These are phyloP conservation scores for Malassezia pachydermatis DNA, from an alignment of 1,284 basidiomycete species.

Conservation along the genomic window DNA sequence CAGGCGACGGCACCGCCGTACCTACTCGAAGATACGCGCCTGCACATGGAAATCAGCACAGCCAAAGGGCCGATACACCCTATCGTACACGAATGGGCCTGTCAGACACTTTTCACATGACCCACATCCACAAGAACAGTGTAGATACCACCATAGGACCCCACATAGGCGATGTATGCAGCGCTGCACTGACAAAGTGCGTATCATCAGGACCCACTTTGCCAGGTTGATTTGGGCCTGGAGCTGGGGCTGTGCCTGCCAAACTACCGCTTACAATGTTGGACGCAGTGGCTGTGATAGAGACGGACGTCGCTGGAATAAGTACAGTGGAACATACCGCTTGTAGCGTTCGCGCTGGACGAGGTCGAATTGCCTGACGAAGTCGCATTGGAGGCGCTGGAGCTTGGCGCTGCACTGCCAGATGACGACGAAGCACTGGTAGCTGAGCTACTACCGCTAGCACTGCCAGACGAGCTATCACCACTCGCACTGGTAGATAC, in stretches of 20 bases:
- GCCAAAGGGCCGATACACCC: not conserved
- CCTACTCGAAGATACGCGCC: not conserved
- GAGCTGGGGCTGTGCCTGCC: slow-evolving; percentile 9
- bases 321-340: too few species aligned
- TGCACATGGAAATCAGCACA: not conserved
- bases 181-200: slow-evolving; percentile 10
- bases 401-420: not conserved
- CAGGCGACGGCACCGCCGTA: not conserved
- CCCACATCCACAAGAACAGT: not conserved
- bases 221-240: not conserved
- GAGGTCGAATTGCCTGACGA: too few species aligned
- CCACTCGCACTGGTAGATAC: not conserved
- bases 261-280: not conserved
- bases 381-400: too few species aligned
- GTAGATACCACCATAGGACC: not conserved
- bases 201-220: slow-evolving; percentile 8
- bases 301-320: not conserved
- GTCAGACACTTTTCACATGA: not conserved
- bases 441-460: not conserved
- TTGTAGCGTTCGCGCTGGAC: too few species aligned
- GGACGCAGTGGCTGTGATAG: slow-evolving; percentile 12
- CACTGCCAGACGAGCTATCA: not conserved
- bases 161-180: not conserved
- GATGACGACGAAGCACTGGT: not conserved
- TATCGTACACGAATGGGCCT: not conserved